Conservation (phyloP, 2,329 filamentous ascomycete genomes). For the Cryoendolithus antarcticus region DNA sequence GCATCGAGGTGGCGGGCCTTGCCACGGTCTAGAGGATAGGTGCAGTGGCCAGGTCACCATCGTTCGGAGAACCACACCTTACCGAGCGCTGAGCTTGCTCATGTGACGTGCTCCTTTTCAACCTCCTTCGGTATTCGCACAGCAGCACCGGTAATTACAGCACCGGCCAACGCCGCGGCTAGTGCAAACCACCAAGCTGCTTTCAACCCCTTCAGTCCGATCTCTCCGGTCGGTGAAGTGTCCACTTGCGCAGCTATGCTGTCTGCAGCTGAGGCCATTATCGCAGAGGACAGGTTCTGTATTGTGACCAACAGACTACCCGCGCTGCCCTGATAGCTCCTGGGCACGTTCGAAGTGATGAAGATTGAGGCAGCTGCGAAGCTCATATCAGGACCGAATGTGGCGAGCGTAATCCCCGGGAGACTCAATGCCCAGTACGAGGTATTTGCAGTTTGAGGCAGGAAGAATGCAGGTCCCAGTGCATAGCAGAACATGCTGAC, state of each 20-base stretch:
- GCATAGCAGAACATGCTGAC: constrained; percentile 30
- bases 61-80: no score
- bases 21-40: no score
- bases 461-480: constrained; percentile 28
- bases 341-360: constrained; percentile 34
- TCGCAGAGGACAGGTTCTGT: constrained; percentile 34
- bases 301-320: constrained; percentile 36
- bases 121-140: constrained; percentile 21
- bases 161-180: constrained; percentile 13
- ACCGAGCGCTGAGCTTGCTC: background rate
- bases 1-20: no score
- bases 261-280: constrained; percentile 24
- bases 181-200: constrained; percentile 20
- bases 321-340: constrained; percentile 36
- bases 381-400: constrained; percentile 36
- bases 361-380: constrained; percentile 38
- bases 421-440: constrained; percentile 35
- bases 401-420: constrained; percentile 33
- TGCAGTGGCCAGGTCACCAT: no score
- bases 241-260: constrained; percentile 17
- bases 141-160: constrained; percentile 12
- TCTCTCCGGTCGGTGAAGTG: constrained; percentile 12
- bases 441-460: constrained; percentile 29
- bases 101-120: constrained; percentile 19
- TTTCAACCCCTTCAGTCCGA: constrained; percentile 15